Evolutionary conservation across 139 green algal genomes (phyloP).

Genomic region (Spirogloea muscicola): DNA sequence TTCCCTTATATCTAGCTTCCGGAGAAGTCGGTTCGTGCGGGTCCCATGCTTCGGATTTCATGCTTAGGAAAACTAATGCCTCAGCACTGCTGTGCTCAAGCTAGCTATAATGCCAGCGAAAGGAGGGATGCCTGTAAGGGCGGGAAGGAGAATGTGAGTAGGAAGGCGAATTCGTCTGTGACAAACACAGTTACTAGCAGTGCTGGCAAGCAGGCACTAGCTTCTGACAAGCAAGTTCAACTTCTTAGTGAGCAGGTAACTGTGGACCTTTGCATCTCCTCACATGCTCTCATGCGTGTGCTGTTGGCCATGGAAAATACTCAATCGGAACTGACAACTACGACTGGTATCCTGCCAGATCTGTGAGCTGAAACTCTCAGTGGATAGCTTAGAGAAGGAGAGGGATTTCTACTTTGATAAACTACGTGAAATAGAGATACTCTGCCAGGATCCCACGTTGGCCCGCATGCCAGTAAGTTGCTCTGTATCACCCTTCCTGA

Average conservation of each 20-base stretch:
- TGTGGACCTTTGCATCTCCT: not conserved
- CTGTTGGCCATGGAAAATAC: no score
- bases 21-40: not conserved
- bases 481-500: no score
- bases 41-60: not conserved
- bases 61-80: not conserved
- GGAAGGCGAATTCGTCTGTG: not conserved
- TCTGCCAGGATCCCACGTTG: constrained; percentile 72
- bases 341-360: constrained; percentile 44
- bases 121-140: constrained; percentile 26
- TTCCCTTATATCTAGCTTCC: not conserved
- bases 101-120: constrained; percentile 31
- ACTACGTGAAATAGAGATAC: constrained; percentile 94
- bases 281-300: no score
- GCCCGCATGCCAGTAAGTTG: constrained; percentile 10
- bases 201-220: not conserved
- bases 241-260: constrained; percentile 5
- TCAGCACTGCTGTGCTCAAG: not conserved
- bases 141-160: constrained; percentile 6
- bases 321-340: no score
- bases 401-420: constrained; percentile 93
- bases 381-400: constrained; percentile 60
- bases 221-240: constrained; percentile 14
- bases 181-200: not conserved
- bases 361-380: constrained; percentile 63